Percentiles rank a stretch among this genome's conserved stretches.
These are phyloP conservation scores for Raphanus raphanistrum DNA, from an alignment of 345 rosid species.

Conservation along the genomic window DNA sequence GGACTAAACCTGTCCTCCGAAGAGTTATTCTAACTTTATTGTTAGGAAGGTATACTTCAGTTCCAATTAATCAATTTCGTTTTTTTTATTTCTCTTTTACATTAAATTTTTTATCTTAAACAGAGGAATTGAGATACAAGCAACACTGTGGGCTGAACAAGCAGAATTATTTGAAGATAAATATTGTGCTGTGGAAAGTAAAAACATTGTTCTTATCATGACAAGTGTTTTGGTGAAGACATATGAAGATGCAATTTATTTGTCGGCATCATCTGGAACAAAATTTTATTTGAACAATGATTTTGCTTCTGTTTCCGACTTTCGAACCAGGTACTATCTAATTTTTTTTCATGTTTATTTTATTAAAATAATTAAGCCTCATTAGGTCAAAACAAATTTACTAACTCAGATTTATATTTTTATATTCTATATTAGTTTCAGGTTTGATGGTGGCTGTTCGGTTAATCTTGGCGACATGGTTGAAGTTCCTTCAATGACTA, in stretches of 20 bases:
- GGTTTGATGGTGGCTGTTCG: background rate
- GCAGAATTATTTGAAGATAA: background rate
- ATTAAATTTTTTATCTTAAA: background rate
- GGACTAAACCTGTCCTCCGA: too few relatives aligned
- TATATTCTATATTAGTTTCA: background rate
- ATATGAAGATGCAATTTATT: background rate
- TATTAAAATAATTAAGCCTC: background rate
- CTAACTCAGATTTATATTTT: background rate
- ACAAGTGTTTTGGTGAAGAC: background rate
- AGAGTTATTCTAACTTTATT: too few relatives aligned
- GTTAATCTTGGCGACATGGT: background rate
- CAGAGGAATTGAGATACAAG: background rate
- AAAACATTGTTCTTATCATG: background rate
- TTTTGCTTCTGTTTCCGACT: background rate
- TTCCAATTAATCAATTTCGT: too few relatives aligned
- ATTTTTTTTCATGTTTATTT: background rate
- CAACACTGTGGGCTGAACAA: background rate
- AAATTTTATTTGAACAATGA: background rate
- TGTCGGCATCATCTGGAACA: background rate
- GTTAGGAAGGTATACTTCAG: too few relatives aligned
- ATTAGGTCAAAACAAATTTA: background rate
- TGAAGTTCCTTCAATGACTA: background rate
- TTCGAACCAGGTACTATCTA: background rate
- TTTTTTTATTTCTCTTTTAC: too few relatives aligned
- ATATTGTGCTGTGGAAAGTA: background rate